Percentiles rank a stretch among this genome's conserved stretches.
phyloP scores from a whole-genome alignment of 495 filamentous ascomycete species.

The Penicillium bialowiezense region DNA sequence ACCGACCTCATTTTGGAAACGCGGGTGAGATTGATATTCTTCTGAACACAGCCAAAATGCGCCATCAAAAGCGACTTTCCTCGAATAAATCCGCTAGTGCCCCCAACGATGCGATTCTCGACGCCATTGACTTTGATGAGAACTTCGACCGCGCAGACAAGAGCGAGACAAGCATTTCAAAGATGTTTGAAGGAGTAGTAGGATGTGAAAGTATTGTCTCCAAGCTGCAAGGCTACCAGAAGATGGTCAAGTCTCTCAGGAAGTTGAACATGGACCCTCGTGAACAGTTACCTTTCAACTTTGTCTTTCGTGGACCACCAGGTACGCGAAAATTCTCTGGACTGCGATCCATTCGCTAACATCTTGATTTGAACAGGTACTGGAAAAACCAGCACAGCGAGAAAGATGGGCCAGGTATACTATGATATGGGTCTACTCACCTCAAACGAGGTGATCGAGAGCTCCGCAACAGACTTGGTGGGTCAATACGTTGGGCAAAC shows the following conservation, averaged over 20 bases:
- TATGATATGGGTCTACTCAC: conserved; percentile 68
- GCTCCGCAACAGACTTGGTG: conserved; percentile 60
- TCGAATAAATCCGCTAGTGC: conserved; percentile 12
- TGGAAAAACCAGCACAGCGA: conserved; percentile 71
- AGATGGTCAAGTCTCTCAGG: conserved; percentile 50
- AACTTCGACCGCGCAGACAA: conserved; percentile 57
- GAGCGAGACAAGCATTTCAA: conserved; percentile 44
- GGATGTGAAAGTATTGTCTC: conserved; percentile 62
- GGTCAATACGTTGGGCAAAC: conserved; percentile 55
- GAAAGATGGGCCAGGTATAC: conserved; percentile 69
- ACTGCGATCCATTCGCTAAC: background rate
- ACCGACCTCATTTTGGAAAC: conserved; percentile 54
- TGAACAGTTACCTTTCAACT: conserved; percentile 57
- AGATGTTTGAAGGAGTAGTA: conserved; percentile 63
- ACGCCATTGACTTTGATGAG: conserved; percentile 66
- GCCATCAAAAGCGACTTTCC: conserved; percentile 52
- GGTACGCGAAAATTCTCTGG: conserved; percentile 30
- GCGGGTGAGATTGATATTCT: conserved; percentile 62
- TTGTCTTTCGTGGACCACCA: conserved; percentile 63
- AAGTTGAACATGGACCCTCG: conserved; percentile 53
- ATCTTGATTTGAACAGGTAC: conserved; percentile 46
- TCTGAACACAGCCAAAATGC: conserved; percentile 56
- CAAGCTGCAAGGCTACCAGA: conserved; percentile 59
- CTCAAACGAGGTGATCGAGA: conserved; percentile 53
- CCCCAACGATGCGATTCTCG: conserved; percentile 39